phyloP scores from a whole-genome alignment of 2,329 filamentous ascomycete genomes.

The Fusarium heterosporum region DNA sequence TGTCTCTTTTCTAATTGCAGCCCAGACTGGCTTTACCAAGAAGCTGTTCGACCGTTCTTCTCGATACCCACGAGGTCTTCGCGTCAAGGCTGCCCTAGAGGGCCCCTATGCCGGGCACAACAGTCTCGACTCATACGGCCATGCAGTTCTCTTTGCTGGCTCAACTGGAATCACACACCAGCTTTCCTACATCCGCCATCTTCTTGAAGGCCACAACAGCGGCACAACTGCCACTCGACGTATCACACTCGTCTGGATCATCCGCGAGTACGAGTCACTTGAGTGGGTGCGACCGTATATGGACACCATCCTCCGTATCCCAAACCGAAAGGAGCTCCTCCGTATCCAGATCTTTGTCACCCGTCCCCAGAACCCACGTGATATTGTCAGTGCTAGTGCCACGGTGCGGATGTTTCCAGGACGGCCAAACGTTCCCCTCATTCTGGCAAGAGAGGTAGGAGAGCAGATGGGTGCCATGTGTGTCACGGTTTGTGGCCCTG shows the following conservation, averaged over 20 bases:
- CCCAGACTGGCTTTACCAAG: conserved; percentile 88
- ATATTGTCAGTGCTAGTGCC: conserved; percentile 79
- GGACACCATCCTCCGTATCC: conserved; percentile 79
- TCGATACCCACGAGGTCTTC: conserved; percentile 64
- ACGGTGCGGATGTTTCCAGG: conserved; percentile 95
- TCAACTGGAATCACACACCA: conserved; percentile 97
- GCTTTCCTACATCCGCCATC: conserved; percentile 84
- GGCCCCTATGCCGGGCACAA: conserved; percentile 90
- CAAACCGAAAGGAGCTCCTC: conserved; percentile 82
- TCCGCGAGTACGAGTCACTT: conserved; percentile 87
- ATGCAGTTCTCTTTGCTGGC: conserved; percentile 89
- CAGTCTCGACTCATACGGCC: conserved; percentile 90
- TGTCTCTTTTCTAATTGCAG: conserved; percentile 86
- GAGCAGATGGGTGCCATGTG: conserved; percentile 89
- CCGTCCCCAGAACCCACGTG: conserved; percentile 82
- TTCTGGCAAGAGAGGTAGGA: conserved; percentile 85
- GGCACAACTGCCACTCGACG: conserved; percentile 83
- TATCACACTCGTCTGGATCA: conserved; percentile 90
- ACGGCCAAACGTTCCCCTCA: conserved; percentile 81
- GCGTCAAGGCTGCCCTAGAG: conserved; percentile 81
- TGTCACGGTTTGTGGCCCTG: conserved; percentile 83
- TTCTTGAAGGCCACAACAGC: conserved; percentile 75
- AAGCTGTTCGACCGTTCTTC: conserved; percentile 79
- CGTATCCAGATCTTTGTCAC: conserved; percentile 92
- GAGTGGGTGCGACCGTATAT: conserved; percentile 95